Conservation (phyloP, 192 early-diverging fungal genomes). For the Coemansia sp. region DNA sequence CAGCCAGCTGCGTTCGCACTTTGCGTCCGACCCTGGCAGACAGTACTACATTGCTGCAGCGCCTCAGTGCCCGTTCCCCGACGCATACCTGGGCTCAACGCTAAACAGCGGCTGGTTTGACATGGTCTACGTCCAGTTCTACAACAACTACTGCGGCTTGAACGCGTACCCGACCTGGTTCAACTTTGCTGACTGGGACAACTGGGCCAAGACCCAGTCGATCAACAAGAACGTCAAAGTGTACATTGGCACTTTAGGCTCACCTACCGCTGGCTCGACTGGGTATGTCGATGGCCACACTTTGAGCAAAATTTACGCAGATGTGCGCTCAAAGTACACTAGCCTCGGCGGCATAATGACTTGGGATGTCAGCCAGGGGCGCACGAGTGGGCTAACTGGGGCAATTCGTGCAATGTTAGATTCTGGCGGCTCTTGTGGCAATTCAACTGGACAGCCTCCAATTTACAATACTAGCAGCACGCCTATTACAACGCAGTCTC, state of each 20-base stretch:
- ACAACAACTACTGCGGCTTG: constrained; percentile 68
- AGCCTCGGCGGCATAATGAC: constrained; percentile 71
- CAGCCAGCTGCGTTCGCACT: constrained; percentile 49
- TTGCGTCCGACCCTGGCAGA: constrained; percentile 42
- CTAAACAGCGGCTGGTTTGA: constrained; percentile 63
- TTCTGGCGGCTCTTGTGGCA: constrained; percentile 22
- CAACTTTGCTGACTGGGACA: constrained; percentile 64
- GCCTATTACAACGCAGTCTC: constrained; percentile 2
- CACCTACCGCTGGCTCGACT: constrained; percentile 50
- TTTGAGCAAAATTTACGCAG: constrained; percentile 41
- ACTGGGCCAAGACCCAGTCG: constrained; percentile 58
- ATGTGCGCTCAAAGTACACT: constrained; percentile 48
- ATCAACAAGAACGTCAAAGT: constrained; percentile 60
- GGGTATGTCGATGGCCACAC: constrained; percentile 51
- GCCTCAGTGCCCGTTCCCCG: too few species aligned
- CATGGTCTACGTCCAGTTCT: constrained; percentile 68
- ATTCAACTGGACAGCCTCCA: not conserved
- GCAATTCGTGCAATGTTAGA: constrained; percentile 26
- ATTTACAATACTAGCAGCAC: constrained; percentile 5
- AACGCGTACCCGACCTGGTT: constrained; percentile 49
- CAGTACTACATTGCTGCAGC: constrained; percentile 60
- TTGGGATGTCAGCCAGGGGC: constrained; percentile 55
- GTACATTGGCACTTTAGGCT: constrained; percentile 59
- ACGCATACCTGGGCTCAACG: constrained; percentile 53
- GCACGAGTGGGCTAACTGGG: constrained; percentile 34